These are phyloP conservation scores for Hyphopichia homilentoma DNA, from an alignment of 805 yeast genomes.

Conservation along the genomic window DNA sequence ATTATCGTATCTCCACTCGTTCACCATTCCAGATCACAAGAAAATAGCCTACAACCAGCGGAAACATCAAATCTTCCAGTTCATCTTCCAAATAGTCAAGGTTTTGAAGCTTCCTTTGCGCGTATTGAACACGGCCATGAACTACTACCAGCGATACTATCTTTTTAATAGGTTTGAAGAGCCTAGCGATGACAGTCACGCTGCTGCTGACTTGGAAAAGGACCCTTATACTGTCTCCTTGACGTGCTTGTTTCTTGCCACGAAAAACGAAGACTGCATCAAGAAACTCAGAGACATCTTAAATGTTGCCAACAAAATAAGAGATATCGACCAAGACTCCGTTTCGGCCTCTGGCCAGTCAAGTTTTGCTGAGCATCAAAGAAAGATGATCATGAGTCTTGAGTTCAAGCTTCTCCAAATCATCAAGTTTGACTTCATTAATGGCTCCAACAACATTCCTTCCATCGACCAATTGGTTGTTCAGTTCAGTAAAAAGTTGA, in stretches of 20 bases:
- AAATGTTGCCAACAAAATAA: slow-evolving; percentile 41
- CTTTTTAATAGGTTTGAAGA: slow-evolving; percentile 59
- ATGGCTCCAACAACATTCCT: slow-evolving; percentile 40
- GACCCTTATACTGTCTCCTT: slow-evolving; percentile 62
- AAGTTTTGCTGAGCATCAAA: slow-evolving; percentile 45
- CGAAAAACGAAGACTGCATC: slow-evolving; percentile 80
- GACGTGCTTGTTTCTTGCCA: slow-evolving; percentile 65
- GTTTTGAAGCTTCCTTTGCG: slow-evolving; percentile 63
- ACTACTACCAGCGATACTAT: slow-evolving; percentile 67
- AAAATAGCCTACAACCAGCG: slow-evolving; percentile 45
- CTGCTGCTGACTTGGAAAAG: slow-evolving; percentile 26
- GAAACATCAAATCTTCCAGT: slow-evolving; percentile 51
- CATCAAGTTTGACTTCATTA: slow-evolving; percentile 75
- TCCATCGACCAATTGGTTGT: slow-evolving; percentile 62
- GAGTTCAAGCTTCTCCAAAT: slow-evolving; percentile 77
- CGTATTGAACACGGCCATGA: slow-evolving; percentile 67
- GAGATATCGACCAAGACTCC: slow-evolving; percentile 32
- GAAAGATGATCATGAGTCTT: slow-evolving; percentile 51
- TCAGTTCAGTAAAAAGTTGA: slow-evolving; percentile 51
- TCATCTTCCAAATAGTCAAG: slow-evolving; percentile 49
- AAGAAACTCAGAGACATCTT: slow-evolving; percentile 68
- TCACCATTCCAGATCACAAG: slow-evolving; percentile 49
- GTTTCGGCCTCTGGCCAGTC: too few relatives aligned
- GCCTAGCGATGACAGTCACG: slow-evolving; percentile 23
- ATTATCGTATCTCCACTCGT: slow-evolving; percentile 45